A percentile compares a stretch with the other conserved stretches of the same genome.
These are phyloP conservation scores for Saccharum spontaneum DNA, from an alignment of 176 grass and related monocot genomes.

Conservation along the genomic window DNA sequence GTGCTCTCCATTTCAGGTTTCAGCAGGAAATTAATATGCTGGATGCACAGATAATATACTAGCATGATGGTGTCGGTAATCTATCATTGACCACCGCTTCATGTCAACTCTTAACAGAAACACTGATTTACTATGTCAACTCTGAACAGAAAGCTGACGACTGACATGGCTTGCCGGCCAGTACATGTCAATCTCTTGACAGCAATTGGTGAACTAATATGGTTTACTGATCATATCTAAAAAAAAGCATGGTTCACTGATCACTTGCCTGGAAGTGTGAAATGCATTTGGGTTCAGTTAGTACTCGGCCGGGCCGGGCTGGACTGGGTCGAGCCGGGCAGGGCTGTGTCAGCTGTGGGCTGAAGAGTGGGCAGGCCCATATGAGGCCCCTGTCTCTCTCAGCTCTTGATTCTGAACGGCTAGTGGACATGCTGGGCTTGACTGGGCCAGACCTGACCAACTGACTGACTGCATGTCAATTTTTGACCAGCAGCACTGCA, in stretches of 20 bases:
- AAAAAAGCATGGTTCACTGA: neutral
- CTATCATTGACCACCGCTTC: neutral
- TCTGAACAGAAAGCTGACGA: neutral
- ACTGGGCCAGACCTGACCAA: neutral
- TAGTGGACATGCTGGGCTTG: neutral
- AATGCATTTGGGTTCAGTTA: neutral
- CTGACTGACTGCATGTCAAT: neutral
- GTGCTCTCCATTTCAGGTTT: slow-evolving; percentile 7
- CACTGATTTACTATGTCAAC: neutral
- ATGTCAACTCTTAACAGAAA: too few relatives aligned
- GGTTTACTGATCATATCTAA: neutral
- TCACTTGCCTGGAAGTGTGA: neutral
- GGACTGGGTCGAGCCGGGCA: neutral
- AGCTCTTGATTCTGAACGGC: neutral
- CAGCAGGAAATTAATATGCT: neutral
- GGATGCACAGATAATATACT: neutral
- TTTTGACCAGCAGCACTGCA: slow-evolving; percentile 5
- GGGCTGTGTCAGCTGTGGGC: neutral
- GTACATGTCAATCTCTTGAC: neutral
- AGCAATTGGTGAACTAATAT: neutral
- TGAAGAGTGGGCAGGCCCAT: neutral
- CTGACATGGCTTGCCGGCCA: neutral
- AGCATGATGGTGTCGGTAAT: neutral
- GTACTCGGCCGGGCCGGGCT: neutral
- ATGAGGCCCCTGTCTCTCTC: neutral